A percentile compares a stretch with the other conserved stretches of the same genome.
Evolutionary conservation across 305 asterid species (phyloP).

Genomic region (Fraxinus sp.): DNA sequence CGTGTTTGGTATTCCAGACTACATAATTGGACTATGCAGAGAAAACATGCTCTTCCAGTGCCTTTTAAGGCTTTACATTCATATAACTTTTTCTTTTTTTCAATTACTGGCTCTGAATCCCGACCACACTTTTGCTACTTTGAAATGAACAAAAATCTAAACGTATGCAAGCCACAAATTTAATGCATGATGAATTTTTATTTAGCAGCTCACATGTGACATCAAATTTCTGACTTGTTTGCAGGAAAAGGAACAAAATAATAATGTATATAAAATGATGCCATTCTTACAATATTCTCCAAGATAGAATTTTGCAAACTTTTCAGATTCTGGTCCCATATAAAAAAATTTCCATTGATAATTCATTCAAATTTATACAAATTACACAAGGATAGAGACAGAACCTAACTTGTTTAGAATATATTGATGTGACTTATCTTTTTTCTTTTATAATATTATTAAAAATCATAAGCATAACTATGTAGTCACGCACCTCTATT

Average conservation of each 20-base stretch:
- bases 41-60: background rate
- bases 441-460: background rate
- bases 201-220: background rate
- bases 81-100: too few relatives aligned
- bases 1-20: too few relatives aligned
- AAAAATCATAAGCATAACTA: background rate
- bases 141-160: background rate
- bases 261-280: background rate
- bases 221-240: background rate
- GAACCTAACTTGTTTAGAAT: background rate
- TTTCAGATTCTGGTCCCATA: conserved; percentile 32
- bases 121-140: background rate
- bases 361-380: background rate
- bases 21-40: background rate
- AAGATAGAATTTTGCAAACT: conserved; percentile 14
- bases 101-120: too few relatives aligned
- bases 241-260: background rate
- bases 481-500: background rate
- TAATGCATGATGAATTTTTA: background rate
- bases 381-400: background rate
- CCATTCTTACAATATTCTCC: conserved; percentile 34
- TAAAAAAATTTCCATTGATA: background rate
- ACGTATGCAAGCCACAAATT: background rate
- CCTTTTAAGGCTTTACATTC: background rate
- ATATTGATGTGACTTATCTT: conserved; percentile 28